These are phyloP conservation scores for Zea luxurians DNA, from an alignment of 176 grass and related monocot species.

Conservation along the genomic window DNA sequence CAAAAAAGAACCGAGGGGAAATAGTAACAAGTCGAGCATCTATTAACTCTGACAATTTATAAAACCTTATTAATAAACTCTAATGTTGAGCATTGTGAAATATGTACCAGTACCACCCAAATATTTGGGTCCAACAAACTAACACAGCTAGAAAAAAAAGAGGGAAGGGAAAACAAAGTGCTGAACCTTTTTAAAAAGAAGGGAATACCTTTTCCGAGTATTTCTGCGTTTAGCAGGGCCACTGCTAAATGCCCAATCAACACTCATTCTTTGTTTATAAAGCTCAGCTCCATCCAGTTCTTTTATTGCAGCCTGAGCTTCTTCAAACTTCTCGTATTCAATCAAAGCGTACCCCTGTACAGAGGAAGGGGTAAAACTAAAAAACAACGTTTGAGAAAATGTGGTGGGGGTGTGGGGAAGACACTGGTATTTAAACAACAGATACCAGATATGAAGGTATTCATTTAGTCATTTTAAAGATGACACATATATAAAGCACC, in stretches of 20 bases:
- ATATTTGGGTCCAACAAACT: background rate
- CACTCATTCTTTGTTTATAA: conserved; percentile 45
- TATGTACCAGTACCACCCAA: background rate
- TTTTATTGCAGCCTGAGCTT: conserved; percentile 66
- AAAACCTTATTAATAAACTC: background rate
- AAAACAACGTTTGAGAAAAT: conserved; percentile 16
- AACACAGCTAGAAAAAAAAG: background rate
- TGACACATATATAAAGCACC: background rate
- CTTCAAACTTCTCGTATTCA: conserved; percentile 62
- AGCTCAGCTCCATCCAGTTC: conserved; percentile 58
- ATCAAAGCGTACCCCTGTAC: conserved; percentile 64
- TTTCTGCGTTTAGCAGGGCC: conserved; percentile 56
- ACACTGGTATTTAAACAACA: background rate
- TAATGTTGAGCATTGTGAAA: background rate
- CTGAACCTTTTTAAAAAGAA: background rate
- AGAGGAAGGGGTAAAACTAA: background rate
- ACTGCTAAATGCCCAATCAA: conserved; percentile 79
- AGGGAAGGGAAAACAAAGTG: background rate
- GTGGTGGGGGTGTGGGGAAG: background rate
- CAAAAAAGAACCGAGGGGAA: background rate
- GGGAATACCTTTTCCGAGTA: conserved; percentile 45
- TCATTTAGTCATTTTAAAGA: background rate
- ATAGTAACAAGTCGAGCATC: too few species aligned
- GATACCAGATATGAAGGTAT: background rate
- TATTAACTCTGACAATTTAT: background rate